Evolutionary conservation across 768 basidiomycete genomes (phyloP), one percentile per base, ranked within the genome.

Genomic region (Termitomyces sp.): DNA sequence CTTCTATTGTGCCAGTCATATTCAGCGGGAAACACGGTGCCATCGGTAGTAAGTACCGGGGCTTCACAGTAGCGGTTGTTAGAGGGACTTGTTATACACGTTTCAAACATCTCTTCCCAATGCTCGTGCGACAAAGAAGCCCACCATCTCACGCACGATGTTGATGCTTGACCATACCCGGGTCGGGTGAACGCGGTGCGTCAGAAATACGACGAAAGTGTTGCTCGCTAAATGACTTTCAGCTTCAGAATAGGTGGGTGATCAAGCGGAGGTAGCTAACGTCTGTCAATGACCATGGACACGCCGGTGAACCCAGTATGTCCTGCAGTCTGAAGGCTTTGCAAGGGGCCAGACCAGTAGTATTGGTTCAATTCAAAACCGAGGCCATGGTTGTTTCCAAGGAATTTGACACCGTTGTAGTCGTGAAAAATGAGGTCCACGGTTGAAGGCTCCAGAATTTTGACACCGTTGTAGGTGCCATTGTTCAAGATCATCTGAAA

Each of bases 321-420:
- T 1, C 71, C 71, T n/a, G 70, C 71, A 7, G 68, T 70, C 46
- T 67, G 62, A 51, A 67, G 59, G 57, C 71, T 71, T 28, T 63
- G 57, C 70, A 72, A 71, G 40, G 70, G 50, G 8, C 71, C 71
- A 36, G 68, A 66, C 71, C 70, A 73, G 54, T 70, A 73, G 48
- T 53, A 65, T 52, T 73, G 69, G 49, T 73, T 63, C 32, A 71
- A 52, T 46, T 73, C 71, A 48, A 72, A 72, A 15, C 71, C 71
- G 12, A 70, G 62, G 1, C 70, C 69, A 46, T 71, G 71, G 7
- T 64, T 66, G 48, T 73, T 58, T 1, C 69, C 69, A n/a, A 70
- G 71, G 62, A 73, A 73, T 4, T 61, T 61, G 6, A 62, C 66
- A 3, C 49, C 58, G 44, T 70, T 73, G 45, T 63, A 73, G 51